Evolutionary conservation across 2,329 filamentous ascomycete species (phyloP), one percentile per base, ranked within the genome.

Genomic region (Metarhizium album): DNA sequence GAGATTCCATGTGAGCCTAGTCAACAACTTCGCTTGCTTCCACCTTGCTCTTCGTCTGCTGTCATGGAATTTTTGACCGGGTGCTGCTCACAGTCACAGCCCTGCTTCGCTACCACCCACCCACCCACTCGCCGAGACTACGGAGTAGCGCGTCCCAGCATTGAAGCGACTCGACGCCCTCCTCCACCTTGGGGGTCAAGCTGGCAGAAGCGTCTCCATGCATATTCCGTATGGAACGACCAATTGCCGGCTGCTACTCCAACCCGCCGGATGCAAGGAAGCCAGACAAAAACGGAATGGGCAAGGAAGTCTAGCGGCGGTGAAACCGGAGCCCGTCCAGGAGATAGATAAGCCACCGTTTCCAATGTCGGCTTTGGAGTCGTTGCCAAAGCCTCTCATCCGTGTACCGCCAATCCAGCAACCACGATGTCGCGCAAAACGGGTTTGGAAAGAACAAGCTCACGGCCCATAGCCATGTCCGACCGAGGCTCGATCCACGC

Each of bases 401-500:
- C 27, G 14, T 16, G n/a, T 33, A 24, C 11, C 45, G 7, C 14
- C 14, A 33, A 8, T 6, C 6, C 16, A 23, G 23, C 24, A 37
- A n/a, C 16, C 24, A 22, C 9, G 16, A 38, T 4, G 8, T 38
- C 35, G 14, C 38, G 13, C 37, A 38, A 40, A 38, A 38, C 29
- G 48, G 48, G n/a, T 14, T n/a, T 45, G 14, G 38, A 45, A 31
- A 49, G 29, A 8, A 14, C n/a, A 22, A 43, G 6, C 31, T 24
- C 42, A n/a, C 7, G 14, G 18, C 40, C 42, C n/a, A 47, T 46
- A 45, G 42, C 50, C 9, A 40, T 47, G 43, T 31, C 31, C 9
- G 51, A 50, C 50, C 52, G 53, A 45, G 51, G 49, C 31, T 53
- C 57, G 20, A 43, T 54, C 33, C 50, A 52, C 22, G 52, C 48